A percentile compares a stretch with the other conserved stretches of the same genome.
phyloP scores from a whole-genome alignment of 371 early-diverging fungal species.

The Apophysomyces ossiformis region DNA sequence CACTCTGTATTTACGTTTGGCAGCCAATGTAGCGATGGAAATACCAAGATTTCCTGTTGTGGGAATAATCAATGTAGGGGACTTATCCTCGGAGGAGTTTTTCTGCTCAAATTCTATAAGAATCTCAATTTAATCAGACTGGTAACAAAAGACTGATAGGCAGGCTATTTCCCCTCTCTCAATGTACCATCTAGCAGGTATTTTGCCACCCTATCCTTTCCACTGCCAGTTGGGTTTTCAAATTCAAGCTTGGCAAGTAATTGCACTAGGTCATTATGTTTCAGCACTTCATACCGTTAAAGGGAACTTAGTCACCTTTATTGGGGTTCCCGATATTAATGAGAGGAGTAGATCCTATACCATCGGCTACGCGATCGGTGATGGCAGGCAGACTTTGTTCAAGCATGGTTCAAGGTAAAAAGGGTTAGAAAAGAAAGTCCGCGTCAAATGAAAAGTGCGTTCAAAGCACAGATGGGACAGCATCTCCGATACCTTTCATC shows the following conservation, averaged over 20 bases:
- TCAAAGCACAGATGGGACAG: not conserved
- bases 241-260: slow-evolving; percentile 77
- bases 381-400: slow-evolving; percentile 36
- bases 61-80: slow-evolving; percentile 69
- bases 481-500: slow-evolving; percentile 8
- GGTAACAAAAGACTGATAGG: not conserved
- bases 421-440: slow-evolving; percentile 5
- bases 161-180: slow-evolving; percentile 13
- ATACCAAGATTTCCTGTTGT: slow-evolving; percentile 75
- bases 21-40: slow-evolving; percentile 49
- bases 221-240: slow-evolving; percentile 74
- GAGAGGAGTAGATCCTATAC: slow-evolving; percentile 49
- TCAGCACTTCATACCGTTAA: not conserved
- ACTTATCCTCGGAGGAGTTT: slow-evolving; percentile 24
- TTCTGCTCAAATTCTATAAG: slow-evolving; percentile 9
- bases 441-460: slow-evolving; percentile 1
- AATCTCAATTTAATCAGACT: too few relatives aligned
- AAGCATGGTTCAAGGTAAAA: slow-evolving; percentile 26
- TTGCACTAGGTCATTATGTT: slow-evolving; percentile 37
- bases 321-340: slow-evolving; percentile 25
- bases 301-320: slow-evolving; percentile 25
- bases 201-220: slow-evolving; percentile 79
- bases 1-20: slow-evolving; percentile 53
- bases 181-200: slow-evolving; percentile 47
- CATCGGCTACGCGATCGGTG: slow-evolving; percentile 28